Base-by-base conservation (phyloP, 306 rosid species). In the Cucurbita maxima region DNA sequence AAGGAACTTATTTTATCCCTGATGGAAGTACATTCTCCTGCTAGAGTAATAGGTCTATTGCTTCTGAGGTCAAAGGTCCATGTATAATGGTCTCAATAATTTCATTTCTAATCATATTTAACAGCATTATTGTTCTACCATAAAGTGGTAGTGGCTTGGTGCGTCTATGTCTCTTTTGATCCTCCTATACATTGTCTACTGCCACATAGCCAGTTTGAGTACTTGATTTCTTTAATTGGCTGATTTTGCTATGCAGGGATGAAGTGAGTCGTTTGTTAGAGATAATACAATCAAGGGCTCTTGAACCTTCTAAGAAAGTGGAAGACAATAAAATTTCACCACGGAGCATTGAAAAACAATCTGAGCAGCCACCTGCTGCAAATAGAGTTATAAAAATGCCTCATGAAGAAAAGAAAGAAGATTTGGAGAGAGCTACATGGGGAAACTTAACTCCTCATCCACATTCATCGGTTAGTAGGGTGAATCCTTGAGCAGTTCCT, bases 281-380 rank as follows among this genome's bases (percentile, higher is more conserved):
- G 73, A 75, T 94, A 58, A 71, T 94, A 77, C 84, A 84, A 58
- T 94, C 96, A 25, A 90, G 86, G 87, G 86, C 80, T 47, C 76
- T 79, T 67, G 91, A 84, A 60, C 81, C 66, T 81, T 80, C 85
- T 57, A 75, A 58, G 76, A 66, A 16, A 77, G 86, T 72, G 41
- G 57, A 71, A 19, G 84, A 72, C 79, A 79, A 83, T 71, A 80
- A 80, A 76, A 61, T 67, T 41, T 75, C 61, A 58, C 55, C 59
- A 60, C 59, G 19, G 63, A 64, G 74, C 67, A 60, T 77, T 58
- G 77, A 50, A 74, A 78, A 76, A 81, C 88, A 83, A 71, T 63
- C 80, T 19, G 77, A 75, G 45, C 81, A 51, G 75, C 79, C 79
- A 83, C 72, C 55, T 58, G 71, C 50, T 60, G 44, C 76, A 43